These are phyloP conservation scores for Camellia lanceoleosa DNA, from an alignment of 148 eudicot species.

Conservation along the genomic window DNA sequence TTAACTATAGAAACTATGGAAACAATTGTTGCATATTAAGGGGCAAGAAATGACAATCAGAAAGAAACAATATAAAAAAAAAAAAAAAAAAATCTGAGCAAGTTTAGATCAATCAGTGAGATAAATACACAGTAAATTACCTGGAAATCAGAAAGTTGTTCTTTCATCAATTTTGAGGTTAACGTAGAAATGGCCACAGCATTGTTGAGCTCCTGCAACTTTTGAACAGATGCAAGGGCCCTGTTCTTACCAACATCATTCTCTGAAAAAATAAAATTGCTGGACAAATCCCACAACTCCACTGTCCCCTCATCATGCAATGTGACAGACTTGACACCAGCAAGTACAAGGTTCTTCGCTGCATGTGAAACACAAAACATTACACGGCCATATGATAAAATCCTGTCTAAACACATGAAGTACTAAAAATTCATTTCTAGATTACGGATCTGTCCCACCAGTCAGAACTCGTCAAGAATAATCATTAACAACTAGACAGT, in stretches of 20 bases:
- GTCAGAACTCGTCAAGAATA: background rate
- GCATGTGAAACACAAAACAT: constrained; percentile 15
- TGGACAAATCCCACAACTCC: constrained; percentile 67
- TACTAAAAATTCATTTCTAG: background rate
- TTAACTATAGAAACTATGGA: no score
- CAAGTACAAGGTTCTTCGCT: constrained; percentile 71
- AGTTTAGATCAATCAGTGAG: background rate
- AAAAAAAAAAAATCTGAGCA: background rate
- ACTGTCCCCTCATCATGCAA: constrained; percentile 66
- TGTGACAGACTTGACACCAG: constrained; percentile 77
- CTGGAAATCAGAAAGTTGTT: constrained; percentile 63
- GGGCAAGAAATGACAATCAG: no score
- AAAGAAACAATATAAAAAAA: background rate
- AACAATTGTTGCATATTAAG: no score
- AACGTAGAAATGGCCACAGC: constrained; percentile 57
- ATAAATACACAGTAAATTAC: constrained; percentile 22
- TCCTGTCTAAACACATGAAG: background rate
- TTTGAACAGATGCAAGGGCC: constrained; percentile 60
- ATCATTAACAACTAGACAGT: background rate
- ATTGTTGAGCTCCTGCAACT: constrained; percentile 70
- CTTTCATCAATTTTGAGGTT: constrained; percentile 39
- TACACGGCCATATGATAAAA: constrained; percentile 1
- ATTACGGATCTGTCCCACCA: background rate
- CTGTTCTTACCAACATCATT: constrained; percentile 70
- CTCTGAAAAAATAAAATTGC: constrained; percentile 66